phyloP scores from a whole-genome alignment of 169 alveolate genomes.

The Cyclospora cayetanensis region DNA sequence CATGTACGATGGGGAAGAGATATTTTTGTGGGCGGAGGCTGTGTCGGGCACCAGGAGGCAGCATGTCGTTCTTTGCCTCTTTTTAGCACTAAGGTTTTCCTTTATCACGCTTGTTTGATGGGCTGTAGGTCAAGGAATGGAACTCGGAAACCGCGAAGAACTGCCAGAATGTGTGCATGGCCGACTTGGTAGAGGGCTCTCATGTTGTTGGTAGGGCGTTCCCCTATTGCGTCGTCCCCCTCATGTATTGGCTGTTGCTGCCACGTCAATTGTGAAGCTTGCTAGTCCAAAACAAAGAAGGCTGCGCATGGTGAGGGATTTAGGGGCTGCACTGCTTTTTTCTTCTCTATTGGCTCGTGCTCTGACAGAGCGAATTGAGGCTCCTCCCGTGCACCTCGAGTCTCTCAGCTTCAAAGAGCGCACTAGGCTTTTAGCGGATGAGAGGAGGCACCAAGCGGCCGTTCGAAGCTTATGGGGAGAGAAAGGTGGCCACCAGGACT shows the following conservation, averaged over 20 bases:
- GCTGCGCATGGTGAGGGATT: too few species aligned
- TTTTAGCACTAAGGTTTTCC: neutral
- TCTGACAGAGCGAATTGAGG: neutral
- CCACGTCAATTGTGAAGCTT: neutral
- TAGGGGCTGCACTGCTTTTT: too few species aligned
- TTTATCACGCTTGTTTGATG: neutral
- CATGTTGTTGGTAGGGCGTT: constrained; percentile 35
- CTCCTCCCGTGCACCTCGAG: constrained; percentile 20
- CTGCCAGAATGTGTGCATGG: neutral
- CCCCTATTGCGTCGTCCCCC: neutral
- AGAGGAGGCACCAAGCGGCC: constrained; percentile 46
- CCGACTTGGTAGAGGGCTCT: constrained; percentile 60
- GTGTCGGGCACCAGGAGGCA: too few species aligned
- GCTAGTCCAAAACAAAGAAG: too few species aligned
- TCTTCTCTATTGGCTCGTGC: neutral
- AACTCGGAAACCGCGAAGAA: neutral
- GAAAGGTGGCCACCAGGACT: neutral
- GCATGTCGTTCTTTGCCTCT: too few species aligned
- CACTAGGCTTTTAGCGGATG: constrained; percentile 28
- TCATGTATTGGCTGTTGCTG: too few species aligned
- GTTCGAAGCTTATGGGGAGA: constrained; percentile 12
- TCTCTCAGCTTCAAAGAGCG: constrained; percentile 49
- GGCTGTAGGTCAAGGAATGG: neutral
- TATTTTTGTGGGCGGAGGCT: too few species aligned
- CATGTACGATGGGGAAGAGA: too few species aligned